Evolutionary conservation across 2,329 filamentous ascomycete genomes (phyloP), one percentile per base, ranked within the genome.

Genomic region (Pseudocercospora fuligena): DNA sequence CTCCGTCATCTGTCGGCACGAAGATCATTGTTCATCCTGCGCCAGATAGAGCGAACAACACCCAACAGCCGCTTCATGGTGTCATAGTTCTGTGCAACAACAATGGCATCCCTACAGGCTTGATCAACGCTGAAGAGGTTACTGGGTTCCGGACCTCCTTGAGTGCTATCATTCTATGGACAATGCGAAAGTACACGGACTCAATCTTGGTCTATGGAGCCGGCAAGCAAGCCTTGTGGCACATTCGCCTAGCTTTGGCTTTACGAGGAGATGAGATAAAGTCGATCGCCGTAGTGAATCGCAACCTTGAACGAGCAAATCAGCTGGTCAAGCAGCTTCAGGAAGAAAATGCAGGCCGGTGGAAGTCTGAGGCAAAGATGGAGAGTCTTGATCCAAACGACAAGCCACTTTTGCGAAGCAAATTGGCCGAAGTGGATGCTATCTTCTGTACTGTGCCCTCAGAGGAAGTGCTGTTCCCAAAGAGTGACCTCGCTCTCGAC

Each of bases 71-170:
- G 9, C 54, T 69, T n/a, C 67, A 69, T 46, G 67, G 67, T 1
- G 56, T 67, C 3, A 43, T 69, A 7, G 56, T 66, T 2, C 19
- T 69, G 1, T 67, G 64, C 23, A 59, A 69, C 54, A 46, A 65
- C 0, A 46, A 12, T 3, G 67, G 67, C 1, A 27, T 67, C 5
- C 61, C 64, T 1, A 23, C 31, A 6, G 68, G 66, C 9, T 25
- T 71, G 19, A 57, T 95, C 43, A 90, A 92, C 73, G 91, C 92
- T 16, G 86, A 87, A 66, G 89, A 91, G 54, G 81, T 94, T 33
- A 95, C 92, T 0, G 92, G 90, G 2, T 95, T 94, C 78, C 88
- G 92, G 67, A 95, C 92, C 0, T 90, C 92, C 0, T 82, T 94
- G 11, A 88, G 88, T 1, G 90, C 90, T 3, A 87, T 90, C 62